A percentile compares a stretch with the other conserved stretches of the same genome.
phyloP scores from a whole-genome alignment of 768 basidiomycete genomes.

The Tulasnella sp. region DNA sequence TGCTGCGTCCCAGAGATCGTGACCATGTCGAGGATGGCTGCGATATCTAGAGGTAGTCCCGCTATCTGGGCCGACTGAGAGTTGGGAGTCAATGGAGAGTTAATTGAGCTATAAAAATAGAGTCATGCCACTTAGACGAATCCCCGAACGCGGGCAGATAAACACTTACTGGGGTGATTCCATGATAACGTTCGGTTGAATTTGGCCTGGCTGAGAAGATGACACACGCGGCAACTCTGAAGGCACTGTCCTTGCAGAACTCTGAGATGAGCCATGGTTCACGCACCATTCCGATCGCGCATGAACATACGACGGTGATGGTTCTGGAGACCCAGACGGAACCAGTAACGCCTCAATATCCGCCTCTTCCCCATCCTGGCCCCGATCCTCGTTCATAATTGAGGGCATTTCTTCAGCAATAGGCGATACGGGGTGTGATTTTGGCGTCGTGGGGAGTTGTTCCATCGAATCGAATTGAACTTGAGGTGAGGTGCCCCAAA shows the following conservation, averaged over 20 bases:
- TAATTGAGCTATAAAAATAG: background rate
- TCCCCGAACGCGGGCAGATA: background rate
- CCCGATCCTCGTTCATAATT: background rate
- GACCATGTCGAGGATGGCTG: constrained; percentile 12
- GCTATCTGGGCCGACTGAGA: background rate
- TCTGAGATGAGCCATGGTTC: background rate
- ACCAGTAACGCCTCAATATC: background rate
- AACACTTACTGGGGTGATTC: background rate
- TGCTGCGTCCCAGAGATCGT: background rate
- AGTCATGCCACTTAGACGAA: background rate
- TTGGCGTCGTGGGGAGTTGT: no score
- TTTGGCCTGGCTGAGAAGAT: background rate
- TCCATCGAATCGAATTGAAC: no score
- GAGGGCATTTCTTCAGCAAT: background rate
- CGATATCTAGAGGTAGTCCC: background rate
- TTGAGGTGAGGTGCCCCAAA: no score
- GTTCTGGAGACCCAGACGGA: background rate
- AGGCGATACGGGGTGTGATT: background rate
- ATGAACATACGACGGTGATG: background rate
- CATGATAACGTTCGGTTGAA: background rate
- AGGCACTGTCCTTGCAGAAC: background rate
- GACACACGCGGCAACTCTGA: background rate
- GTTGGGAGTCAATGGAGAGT: background rate
- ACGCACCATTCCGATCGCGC: background rate
- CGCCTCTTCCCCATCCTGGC: background rate